Evolutionary conservation across 2,329 filamentous ascomycete species (phyloP), one percentile per base, ranked within the genome.

Genomic region (Aplosporella prunicola): DNA sequence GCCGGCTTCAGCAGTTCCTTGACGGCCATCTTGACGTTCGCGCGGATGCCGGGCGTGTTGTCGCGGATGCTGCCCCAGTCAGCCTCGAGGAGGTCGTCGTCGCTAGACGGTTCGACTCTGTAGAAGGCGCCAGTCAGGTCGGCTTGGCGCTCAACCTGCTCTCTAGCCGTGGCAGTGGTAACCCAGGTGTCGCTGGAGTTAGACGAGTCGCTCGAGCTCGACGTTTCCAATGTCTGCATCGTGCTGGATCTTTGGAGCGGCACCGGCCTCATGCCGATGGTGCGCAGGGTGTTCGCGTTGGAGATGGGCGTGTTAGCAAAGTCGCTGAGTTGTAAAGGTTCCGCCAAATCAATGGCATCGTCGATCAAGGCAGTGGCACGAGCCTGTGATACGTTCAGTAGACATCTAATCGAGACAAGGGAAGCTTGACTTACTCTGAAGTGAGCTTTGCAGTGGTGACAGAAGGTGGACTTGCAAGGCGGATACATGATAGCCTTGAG

Each of bases 391-490:
- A n/a, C n/a, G n/a, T n/a, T n/a, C n/a, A n/a, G n/a, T n/a, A n/a
- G n/a, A n/a, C n/a, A n/a, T n/a, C n/a, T n/a, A n/a, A n/a, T 14
- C 11, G 22, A 10, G 16, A 17, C 5, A 8, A 9, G 15, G 9
- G 5, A 16, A 14, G 11, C 5, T 17, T 25, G n/a, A 10, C 37
- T 29, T 28, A 39, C 37, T 15, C 31, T 56, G 43, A 62, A 67
- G 44, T 64, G 66, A 2, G 67, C 66, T 20, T 69, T 63, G 45
- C 70, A 74, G n/a, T 48, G 52, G 20, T 67, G 65, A 43, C 70
- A 74, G 34, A 62, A 61, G 33, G 60, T 58, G 46, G 62, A 63
- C n/a, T 45, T 51, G 49, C 70, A 74, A 20, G 15, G 25, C 1
- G 45, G 43, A 11, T 39, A 25, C n/a, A n/a, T n/a, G 9, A 29